These are phyloP conservation scores for Friedmanniomyces endolithicus DNA, from an alignment of 495 filamentous ascomycete species.

Conservation along the genomic window DNA sequence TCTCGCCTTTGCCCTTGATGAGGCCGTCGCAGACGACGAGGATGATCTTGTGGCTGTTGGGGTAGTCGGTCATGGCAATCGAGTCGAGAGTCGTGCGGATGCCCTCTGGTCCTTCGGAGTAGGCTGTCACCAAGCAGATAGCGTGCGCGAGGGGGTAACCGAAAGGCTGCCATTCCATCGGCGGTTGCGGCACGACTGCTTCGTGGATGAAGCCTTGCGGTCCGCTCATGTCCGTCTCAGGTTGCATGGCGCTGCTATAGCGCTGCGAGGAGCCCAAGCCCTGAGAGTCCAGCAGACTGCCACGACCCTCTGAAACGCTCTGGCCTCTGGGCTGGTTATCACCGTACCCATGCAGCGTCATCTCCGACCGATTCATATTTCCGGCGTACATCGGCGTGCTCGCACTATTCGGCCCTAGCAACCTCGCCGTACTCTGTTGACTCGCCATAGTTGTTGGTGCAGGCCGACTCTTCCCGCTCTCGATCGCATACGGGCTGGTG, in stretches of 20 bases:
- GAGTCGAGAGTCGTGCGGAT: constrained; percentile 91
- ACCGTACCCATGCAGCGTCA: constrained; percentile 40
- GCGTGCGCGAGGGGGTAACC: constrained; percentile 88
- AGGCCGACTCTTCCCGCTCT: constrained; percentile 39
- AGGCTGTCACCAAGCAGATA: constrained; percentile 91
- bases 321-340: constrained; percentile 16
- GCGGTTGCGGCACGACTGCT: constrained; percentile 91
- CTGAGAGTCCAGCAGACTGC: constrained; percentile 4
- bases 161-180: constrained; percentile 90
- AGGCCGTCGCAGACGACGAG: constrained; percentile 94
- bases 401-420: constrained; percentile 55
- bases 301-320: constrained; percentile 25
- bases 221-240: constrained; percentile 60
- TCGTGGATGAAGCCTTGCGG: constrained; percentile 92
- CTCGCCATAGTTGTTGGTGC: constrained; percentile 90
- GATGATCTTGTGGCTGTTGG: constrained; percentile 95
- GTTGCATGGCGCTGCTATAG: constrained; percentile 41
- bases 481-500: constrained; percentile 76
- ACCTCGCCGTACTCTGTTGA: constrained; percentile 65
- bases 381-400: constrained; percentile 35
- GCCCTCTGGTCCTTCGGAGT: constrained; percentile 90
- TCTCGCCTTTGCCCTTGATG: constrained; percentile 92
- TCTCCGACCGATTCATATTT: constrained; percentile 54
- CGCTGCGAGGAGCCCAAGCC: constrained; percentile 3
- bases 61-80: constrained; percentile 94